Percentiles rank a stretch among this genome's conserved stretches.
phyloP scores from a whole-genome alignment of 805 yeast genomes.

The Nakazawaea ishiwadae region DNA sequence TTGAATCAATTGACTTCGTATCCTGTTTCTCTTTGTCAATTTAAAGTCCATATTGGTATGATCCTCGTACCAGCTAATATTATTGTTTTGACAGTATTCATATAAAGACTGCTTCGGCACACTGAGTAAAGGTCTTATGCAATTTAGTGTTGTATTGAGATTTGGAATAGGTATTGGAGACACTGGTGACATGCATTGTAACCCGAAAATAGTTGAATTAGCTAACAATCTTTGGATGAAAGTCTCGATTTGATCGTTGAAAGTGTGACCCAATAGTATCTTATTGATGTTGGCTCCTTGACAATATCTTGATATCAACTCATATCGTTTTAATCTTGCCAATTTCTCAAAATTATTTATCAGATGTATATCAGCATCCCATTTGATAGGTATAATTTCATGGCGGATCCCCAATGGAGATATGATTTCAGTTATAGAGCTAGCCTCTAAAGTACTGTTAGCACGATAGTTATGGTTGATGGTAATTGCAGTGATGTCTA shows the following conservation, averaged over 20 bases:
- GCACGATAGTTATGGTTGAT: slow-evolving; percentile 58
- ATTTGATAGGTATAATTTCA: slow-evolving; percentile 17
- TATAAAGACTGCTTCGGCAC: slow-evolving; percentile 44
- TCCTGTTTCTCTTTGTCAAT: slow-evolving; percentile 54
- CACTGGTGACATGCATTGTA: slow-evolving; percentile 38
- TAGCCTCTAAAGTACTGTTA: slow-evolving; percentile 48
- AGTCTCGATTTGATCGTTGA: slow-evolving; percentile 72
- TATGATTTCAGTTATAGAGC: slow-evolving; percentile 22
- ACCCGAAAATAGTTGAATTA: slow-evolving; percentile 50
- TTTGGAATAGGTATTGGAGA: too few species aligned
- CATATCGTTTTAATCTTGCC: slow-evolving; percentile 54
- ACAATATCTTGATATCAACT: slow-evolving; percentile 39
- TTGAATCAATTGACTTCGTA: slow-evolving; percentile 31
- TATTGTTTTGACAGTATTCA: slow-evolving; percentile 35
- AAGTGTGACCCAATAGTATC: slow-evolving; percentile 63
- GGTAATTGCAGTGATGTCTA: slow-evolving; percentile 42
- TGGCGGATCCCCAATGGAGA: slow-evolving; percentile 19
- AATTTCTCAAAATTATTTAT: slow-evolving; percentile 45
- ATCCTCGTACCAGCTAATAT: slow-evolving; percentile 67
- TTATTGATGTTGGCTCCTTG: slow-evolving; percentile 23
- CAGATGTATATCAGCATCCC: slow-evolving; percentile 14
- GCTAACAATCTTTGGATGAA: slow-evolving; percentile 47
- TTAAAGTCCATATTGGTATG: slow-evolving; percentile 49
- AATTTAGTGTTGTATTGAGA: too few species aligned
- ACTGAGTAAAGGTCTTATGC: slow-evolving; percentile 55